These are phyloP conservation scores for Isabelozyma pseudorhagii DNA, from an alignment of 805 yeast species.

Conservation along the genomic window DNA sequence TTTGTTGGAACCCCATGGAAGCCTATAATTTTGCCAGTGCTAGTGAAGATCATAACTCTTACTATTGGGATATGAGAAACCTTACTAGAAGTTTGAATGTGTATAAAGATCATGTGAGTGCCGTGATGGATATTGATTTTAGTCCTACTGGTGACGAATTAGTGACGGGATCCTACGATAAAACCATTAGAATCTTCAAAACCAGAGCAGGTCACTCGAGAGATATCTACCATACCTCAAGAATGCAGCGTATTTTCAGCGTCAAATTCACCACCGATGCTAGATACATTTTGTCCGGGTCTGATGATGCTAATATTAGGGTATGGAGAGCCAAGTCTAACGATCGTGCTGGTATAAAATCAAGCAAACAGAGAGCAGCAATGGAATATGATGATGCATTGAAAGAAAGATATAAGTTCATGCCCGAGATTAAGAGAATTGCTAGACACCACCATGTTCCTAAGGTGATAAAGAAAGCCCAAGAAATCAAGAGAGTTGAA, in stretches of 20 bases:
- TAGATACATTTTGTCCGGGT: constrained; percentile 81
- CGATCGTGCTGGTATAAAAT: constrained; percentile 78
- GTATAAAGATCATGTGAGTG: constrained; percentile 92
- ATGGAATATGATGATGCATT: constrained; percentile 88
- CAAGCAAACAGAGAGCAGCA: constrained; percentile 75
- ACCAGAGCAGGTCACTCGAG: constrained; percentile 85
- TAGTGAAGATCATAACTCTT: constrained; percentile 91
- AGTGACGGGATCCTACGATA: constrained; percentile 93
- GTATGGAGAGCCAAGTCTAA: constrained; percentile 89
- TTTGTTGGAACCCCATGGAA: constrained; percentile 98
- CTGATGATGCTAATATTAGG: constrained; percentile 94
- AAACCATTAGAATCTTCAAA: constrained; percentile 79
- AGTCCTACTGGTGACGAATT: constrained; percentile 96
- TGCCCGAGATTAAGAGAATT: constrained; percentile 94
- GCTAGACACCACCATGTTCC: constrained; percentile 93
- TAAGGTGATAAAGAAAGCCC: constrained; percentile 79
- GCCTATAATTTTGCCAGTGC: constrained; percentile 91
- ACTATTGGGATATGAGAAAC: constrained; percentile 95
- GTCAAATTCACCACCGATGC: constrained; percentile 87
- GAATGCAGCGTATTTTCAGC: constrained; percentile 94
- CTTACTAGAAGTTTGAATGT: constrained; percentile 78
- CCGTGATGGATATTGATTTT: constrained; percentile 91
- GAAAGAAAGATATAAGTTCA: constrained; percentile 87
- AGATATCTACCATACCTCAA: constrained; percentile 92
- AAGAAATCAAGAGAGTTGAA: constrained; percentile 79